Percentiles rank a stretch among this genome's conserved stretches.
phyloP scores from a whole-genome alignment of 768 basidiomycete genomes.

The Hypholoma sublateritium region DNA sequence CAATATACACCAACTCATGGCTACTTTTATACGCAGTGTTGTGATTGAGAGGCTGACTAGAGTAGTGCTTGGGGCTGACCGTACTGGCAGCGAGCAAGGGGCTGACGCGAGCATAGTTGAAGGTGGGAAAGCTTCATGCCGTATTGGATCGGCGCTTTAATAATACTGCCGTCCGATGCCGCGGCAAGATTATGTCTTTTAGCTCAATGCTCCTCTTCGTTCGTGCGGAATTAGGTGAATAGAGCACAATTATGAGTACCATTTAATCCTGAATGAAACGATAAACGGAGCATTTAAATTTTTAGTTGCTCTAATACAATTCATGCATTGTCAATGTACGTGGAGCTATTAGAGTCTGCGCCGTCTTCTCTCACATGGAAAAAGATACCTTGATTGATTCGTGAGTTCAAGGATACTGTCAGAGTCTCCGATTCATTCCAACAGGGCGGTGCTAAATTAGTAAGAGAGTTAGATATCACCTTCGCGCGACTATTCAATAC shows the following conservation, averaged over 20 bases:
- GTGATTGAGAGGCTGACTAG: background rate
- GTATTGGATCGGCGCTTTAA: background rate
- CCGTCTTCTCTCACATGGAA: too few relatives aligned
- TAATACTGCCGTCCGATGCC: background rate
- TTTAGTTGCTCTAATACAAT: too few relatives aligned
- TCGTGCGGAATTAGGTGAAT: too few relatives aligned
- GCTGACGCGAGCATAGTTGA: background rate
- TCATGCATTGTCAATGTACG: too few relatives aligned
- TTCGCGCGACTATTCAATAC: background rate
- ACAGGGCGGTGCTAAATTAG: background rate
- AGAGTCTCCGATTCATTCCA: background rate
- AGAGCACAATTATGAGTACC: too few relatives aligned
- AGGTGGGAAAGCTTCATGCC: background rate
- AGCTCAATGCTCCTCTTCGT: too few relatives aligned
- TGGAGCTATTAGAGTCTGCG: too few relatives aligned
- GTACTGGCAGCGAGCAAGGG: background rate
- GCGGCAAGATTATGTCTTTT: background rate
- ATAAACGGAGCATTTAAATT: too few relatives aligned
- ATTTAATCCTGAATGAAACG: too few relatives aligned
- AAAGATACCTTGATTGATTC: too few relatives aligned
- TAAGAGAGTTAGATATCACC: background rate
- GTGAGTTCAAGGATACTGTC: too few relatives aligned
- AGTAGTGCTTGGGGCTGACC: background rate
- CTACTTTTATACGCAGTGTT: background rate
- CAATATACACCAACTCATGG: background rate